Base-by-base conservation (phyloP, 768 basidiomycete genomes). In the Pleurotus ostreatus region DNA sequence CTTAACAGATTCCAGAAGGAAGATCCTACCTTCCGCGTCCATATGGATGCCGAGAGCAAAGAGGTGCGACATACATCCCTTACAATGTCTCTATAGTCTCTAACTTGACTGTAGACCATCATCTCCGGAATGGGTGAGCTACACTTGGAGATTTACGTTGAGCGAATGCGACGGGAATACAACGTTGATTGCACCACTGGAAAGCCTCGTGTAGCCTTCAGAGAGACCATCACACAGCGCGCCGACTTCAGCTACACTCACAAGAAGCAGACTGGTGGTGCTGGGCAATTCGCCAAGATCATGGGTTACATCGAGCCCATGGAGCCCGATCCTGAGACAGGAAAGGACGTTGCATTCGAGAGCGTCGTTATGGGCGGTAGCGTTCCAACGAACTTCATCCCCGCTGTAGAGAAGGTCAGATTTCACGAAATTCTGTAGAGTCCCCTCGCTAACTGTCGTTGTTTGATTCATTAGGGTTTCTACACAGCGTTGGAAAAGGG, bases 51-150 rank as follows among this genome's bases (percentile, higher is more conserved):
- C 23, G 95, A 97, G 67, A 92, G 89, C 66, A 94, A 96, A 70
- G 96, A 99, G 84, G 92, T 90, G 62, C 60, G 68, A 53, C 15
- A 22, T 37, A 49, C 37, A 43, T 18, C 25, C 37, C 7, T 55
- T 34, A 45, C n/a, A 56, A 49, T 9, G 40, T 23, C 22, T 41
- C 48, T 41, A 25, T 25, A 46, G 22, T 16, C 49, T 30, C 46
- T 48, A 53, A 41, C n/a, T 18, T 49, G 3, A 13, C 13, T 25
- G 15, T 61, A 94, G 92, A 98, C 96, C 13, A 98, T 99, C 70
- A 98, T 99, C 61, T 98, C 95, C 26, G 97, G 97, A 18, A 99
- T 99, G 97, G 97, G 97, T 22, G 97, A 99, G 70, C 83, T 99
- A 15, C 97, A 99, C 68, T 82, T 99, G 20, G 97, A 99, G 66